These are phyloP conservation scores for Penicillium sp. DNA, from an alignment of 2,329 filamentous ascomycete species.

Conservation along the genomic window DNA sequence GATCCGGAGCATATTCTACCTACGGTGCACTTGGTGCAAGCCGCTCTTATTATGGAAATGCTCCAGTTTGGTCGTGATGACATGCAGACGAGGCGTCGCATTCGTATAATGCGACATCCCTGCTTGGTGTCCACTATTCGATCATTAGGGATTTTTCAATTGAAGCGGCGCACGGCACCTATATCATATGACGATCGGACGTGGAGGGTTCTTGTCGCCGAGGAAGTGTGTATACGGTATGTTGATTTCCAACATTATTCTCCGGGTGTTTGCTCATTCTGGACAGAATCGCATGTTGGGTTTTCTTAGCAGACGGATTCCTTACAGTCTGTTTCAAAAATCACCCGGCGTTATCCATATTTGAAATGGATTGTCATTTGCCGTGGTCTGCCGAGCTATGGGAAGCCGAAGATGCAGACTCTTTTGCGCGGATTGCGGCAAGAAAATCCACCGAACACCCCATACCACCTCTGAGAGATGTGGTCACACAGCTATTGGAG, in stretches of 20 bases:
- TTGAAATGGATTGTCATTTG: conserved; percentile 34
- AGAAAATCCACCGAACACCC: conserved; percentile 7
- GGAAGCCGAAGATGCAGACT: conserved; percentile 29
- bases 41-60: conserved; percentile 34
- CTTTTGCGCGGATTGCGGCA: conserved; percentile 23
- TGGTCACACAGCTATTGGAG: conserved; percentile 26
- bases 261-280: neutral
- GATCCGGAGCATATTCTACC: conserved; percentile 8
- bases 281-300: conserved; percentile 30
- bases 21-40: conserved; percentile 28
- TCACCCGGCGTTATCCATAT: conserved; percentile 29
- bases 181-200: conserved; percentile 16
- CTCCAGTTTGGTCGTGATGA: conserved; percentile 33
- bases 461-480: conserved; percentile 27
- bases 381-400: conserved; percentile 32
- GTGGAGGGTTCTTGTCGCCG: conserved; percentile 25
- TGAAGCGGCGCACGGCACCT: conserved; percentile 20
- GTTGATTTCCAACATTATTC: neutral
- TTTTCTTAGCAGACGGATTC: conserved; percentile 34
- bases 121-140: conserved; percentile 32
- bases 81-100: conserved; percentile 29
- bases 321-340: conserved; percentile 36
- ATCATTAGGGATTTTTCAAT: conserved; percentile 28
- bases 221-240: conserved; percentile 31
- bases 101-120: conserved; percentile 33